Evolutionary conservation across 1,284 basidiomycete genomes (phyloP).

Genomic region (Malassezia japonica): DNA sequence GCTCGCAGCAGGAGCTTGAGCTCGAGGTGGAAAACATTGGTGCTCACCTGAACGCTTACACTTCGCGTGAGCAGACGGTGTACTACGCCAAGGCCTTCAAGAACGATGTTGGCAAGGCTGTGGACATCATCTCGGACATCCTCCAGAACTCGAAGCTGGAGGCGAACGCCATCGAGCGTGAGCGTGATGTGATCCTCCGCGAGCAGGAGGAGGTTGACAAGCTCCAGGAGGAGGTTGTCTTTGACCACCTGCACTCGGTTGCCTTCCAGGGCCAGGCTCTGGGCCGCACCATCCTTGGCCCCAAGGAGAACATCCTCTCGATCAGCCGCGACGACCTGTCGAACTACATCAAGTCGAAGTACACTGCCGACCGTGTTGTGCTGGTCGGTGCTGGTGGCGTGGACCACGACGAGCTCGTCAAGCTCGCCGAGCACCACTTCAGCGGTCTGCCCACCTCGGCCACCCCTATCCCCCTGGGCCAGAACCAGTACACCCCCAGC

Average conservation of each 20-base stretch:
- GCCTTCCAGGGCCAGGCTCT: constrained; percentile 93
- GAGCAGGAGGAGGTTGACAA: constrained; percentile 99
- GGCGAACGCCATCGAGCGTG: constrained; percentile 75
- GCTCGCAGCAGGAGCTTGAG: constrained; percentile 83
- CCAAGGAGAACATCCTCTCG: constrained; percentile 90
- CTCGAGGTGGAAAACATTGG: constrained; percentile 97
- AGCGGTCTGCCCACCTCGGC: constrained; percentile 74
- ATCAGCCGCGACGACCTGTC: constrained; percentile 83
- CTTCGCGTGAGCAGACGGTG: constrained; percentile 95
- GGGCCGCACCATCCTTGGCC: constrained; percentile 93
- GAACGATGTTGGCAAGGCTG: constrained; percentile 80
- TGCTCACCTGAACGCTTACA: constrained; percentile 96
- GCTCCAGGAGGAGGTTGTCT: constrained; percentile 95
- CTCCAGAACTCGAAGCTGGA: constrained; percentile 96
- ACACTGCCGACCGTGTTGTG: constrained; percentile 97
- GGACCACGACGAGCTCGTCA: constrained; percentile 82
- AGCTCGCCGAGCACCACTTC: constrained; percentile 90
- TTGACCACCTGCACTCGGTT: constrained; percentile 92
- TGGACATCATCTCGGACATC: constrained; percentile 97
- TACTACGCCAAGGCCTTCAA: constrained; percentile 99
- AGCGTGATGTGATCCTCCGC: constrained; percentile 89
- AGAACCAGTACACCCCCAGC: constrained; percentile 52
- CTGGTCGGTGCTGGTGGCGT: constrained; percentile 94
- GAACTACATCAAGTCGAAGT: constrained; percentile 92
- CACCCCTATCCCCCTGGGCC: constrained; percentile 79